A percentile compares a stretch with the other conserved stretches of the same genome.
Evolutionary conservation across 1,284 basidiomycete genomes (phyloP).

Genomic region (Pyrrhoderma noxium): DNA sequence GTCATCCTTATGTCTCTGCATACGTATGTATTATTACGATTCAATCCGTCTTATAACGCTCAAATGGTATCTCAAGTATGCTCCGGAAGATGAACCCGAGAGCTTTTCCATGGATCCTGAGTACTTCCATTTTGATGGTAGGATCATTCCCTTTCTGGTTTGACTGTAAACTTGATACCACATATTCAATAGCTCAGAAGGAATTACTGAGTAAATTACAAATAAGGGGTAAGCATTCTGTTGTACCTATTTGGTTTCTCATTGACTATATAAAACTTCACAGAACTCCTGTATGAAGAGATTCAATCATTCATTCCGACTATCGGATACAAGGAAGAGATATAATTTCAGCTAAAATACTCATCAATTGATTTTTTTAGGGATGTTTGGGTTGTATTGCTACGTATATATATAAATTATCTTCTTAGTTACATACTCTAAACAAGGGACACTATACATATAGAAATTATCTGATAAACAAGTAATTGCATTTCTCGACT

Average conservation of each 20-base stretch:
- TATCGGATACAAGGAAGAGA: slow-evolving; percentile 1
- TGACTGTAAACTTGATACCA: neutral
- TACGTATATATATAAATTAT: too few species aligned
- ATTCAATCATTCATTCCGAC: slow-evolving; percentile 47
- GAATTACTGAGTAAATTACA: slow-evolving; percentile 71
- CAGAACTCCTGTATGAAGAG: slow-evolving; percentile 56
- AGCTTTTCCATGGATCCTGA: slow-evolving; percentile 69
- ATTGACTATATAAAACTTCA: neutral
- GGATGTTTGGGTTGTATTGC: too few species aligned
- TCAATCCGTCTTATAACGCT: too few species aligned
- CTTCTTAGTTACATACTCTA: too few species aligned
- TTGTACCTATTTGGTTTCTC: neutral
- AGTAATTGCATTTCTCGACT: too few species aligned
- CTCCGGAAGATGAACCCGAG: slow-evolving; percentile 77
- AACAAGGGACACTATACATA: too few species aligned
- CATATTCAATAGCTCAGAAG: slow-evolving; percentile 48
- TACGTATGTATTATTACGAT: slow-evolving; percentile 45
- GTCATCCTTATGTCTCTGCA: slow-evolving; percentile 89
- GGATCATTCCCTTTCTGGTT: slow-evolving; percentile 23
- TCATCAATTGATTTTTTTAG: too few species aligned
- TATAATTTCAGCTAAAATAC: too few species aligned
- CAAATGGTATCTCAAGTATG: slow-evolving; percentile 53
- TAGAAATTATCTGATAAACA: too few species aligned
- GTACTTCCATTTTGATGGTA: slow-evolving; percentile 83
- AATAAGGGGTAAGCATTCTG: slow-evolving; percentile 42